Base-by-base conservation (phyloP, 1,139 yeast species). In the Cylindricascospora bacillispora region DNA sequence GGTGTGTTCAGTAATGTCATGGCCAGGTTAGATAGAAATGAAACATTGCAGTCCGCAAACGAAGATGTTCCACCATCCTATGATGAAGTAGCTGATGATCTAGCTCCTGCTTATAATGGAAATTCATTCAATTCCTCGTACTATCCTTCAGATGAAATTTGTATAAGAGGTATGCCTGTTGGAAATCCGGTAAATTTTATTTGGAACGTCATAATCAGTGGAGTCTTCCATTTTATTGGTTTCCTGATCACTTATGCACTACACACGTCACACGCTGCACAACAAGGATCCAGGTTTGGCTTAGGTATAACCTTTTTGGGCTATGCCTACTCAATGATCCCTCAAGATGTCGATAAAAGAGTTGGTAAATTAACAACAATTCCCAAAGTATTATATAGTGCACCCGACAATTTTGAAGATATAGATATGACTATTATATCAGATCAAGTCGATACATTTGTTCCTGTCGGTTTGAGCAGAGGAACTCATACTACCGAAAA, bases 71-170 rank as follows among this genome's bases (percentile, higher is more conserved):
- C 95, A 10, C 98, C 98, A 2, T 65, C 92, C 0, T 89, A 89
- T 56, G 95, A 82, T 36, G 95, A 86, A 48, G 97, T 95, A 0
- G 85, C 95, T 0, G 81, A 86, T 3, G 98, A 89, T 54, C 72
- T 92, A 13, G 73, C 93, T 0, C 98, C 98, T 0, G 93, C 94
- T 26, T 89, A 89, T 54, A 89, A 95, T 93, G 98, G 92, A 53
- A 76, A 85, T 31, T 68, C 85, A 49, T 73, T 93, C 1, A 83
- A 86, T 11, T 83, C 85, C 35, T 40, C 48, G 4, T 80, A 77
- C 34, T 61, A 62, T 31, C 10, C 10, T 7, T 10, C 21, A 10
- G 95, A 89, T 51, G 97, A 86, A 53, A 76, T 89, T 23, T 83
- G 83, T 54, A 85, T 89, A 23, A 94, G 89, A 43, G 97, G 97